A percentile compares a stretch with the other conserved stretches of the same genome.
phyloP scores from a whole-genome alignment of 2,329 filamentous ascomycete species.

The Aspergillus tanneri region DNA sequence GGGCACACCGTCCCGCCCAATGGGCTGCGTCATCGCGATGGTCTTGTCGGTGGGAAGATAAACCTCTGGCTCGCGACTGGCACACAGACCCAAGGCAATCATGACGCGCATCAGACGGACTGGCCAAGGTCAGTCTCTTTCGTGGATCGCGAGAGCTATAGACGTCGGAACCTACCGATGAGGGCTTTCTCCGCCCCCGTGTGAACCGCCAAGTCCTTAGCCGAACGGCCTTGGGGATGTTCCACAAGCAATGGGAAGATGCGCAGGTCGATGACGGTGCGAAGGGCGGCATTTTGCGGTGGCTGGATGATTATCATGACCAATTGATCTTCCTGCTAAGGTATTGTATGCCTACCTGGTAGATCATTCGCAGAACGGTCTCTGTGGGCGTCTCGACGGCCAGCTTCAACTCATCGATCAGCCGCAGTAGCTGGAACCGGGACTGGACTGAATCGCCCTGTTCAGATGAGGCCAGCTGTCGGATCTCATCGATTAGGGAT shows the following conservation, averaged over 20 bases:
- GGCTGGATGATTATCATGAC: slow-evolving; percentile 22
- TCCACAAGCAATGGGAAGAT: slow-evolving; percentile 30
- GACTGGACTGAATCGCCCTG: slow-evolving; percentile 19
- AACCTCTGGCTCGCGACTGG: slow-evolving; percentile 20
- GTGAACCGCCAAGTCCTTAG: slow-evolving; percentile 25
- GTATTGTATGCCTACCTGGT: slow-evolving; percentile 27
- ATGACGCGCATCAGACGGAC: slow-evolving; percentile 35
- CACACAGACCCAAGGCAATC: slow-evolving; percentile 28
- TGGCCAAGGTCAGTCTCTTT: slow-evolving; percentile 7
- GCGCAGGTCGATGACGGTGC: slow-evolving; percentile 31
- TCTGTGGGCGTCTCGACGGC: slow-evolving; percentile 35
- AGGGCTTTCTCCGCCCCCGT: slow-evolving; percentile 32
- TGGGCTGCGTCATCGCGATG: slow-evolving; percentile 25
- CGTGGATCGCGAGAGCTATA: not conserved
- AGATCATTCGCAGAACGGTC: slow-evolving; percentile 33
- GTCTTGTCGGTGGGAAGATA: slow-evolving; percentile 31
- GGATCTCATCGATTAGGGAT: slow-evolving; percentile 16
- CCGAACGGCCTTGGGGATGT: slow-evolving; percentile 26
- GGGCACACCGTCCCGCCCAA: slow-evolving; percentile 30
- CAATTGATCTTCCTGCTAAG: not conserved
- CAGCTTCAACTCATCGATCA: slow-evolving; percentile 29
- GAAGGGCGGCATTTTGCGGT: slow-evolving; percentile 34
- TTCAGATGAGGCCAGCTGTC: slow-evolving; percentile 13
- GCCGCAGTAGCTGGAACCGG: slow-evolving; percentile 29
- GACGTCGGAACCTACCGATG: slow-evolving; percentile 25